Evolutionary conservation across 345 rosid species (phyloP).

Genomic region (Heritiera littoralis): DNA sequence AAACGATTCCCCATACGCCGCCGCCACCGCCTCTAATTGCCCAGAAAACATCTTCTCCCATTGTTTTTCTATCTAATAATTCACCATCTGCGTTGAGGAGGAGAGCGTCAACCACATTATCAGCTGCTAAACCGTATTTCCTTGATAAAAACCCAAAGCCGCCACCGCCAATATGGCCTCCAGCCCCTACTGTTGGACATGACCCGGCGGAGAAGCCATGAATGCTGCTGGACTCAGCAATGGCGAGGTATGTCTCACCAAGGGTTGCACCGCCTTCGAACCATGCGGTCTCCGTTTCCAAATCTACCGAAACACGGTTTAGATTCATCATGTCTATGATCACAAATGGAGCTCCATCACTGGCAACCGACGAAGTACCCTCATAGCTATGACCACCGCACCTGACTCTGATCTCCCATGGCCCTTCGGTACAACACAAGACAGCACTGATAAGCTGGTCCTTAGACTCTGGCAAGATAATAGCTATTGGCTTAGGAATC

Average conservation of each 20-base stretch:
- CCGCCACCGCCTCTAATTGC: conserved; percentile 65
- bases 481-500: conserved; percentile 46
- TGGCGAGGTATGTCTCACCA: conserved; percentile 49
- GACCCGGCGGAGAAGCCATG: conserved; percentile 59
- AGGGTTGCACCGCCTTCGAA: conserved; percentile 58
- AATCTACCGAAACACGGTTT: conserved; percentile 36
- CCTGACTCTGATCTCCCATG: conserved; percentile 47
- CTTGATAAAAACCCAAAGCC: conserved; percentile 52
- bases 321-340: conserved; percentile 53
- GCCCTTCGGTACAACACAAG: conserved; percentile 32
- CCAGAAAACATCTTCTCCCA: conserved; percentile 74
- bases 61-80: conserved; percentile 36
- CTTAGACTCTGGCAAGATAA: conserved; percentile 39
- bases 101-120: conserved; percentile 53
- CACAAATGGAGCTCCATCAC: conserved; percentile 40
- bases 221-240: conserved; percentile 37
- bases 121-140: conserved; percentile 56
- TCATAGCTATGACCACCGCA: conserved; percentile 67
- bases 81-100: conserved; percentile 42
- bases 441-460: conserved; percentile 38
- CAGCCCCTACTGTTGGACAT: conserved; percentile 53
- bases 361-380: conserved; percentile 47
- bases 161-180: conserved; percentile 53
- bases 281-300: conserved; percentile 43
- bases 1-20: conserved; percentile 54